Evolutionary conservation across 495 filamentous ascomycete species (phyloP).

Genomic region (Annulohypoxylon maeteangense): DNA sequence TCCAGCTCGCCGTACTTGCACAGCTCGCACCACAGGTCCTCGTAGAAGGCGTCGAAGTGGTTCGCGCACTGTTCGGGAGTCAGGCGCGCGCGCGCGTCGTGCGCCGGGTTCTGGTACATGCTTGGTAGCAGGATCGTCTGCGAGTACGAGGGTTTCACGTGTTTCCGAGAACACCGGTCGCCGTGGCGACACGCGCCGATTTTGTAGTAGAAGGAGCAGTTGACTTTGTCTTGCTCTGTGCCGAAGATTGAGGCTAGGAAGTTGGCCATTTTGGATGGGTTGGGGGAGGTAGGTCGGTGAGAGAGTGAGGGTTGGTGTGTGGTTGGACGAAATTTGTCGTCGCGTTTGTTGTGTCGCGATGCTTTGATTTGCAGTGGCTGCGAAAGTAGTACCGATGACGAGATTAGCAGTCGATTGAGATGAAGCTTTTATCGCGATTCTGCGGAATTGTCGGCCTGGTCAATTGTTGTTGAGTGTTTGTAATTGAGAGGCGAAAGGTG

Average conservation of each 20-base stretch:
- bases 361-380: background rate
- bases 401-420: background rate
- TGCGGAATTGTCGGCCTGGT: background rate
- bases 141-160: constrained; percentile 98
- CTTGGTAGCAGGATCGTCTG: constrained; percentile 98
- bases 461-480: constrained; percentile 3
- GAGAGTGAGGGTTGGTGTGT: background rate
- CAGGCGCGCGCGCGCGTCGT: constrained; percentile 97
- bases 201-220: constrained; percentile 74
- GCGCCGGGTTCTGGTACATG: constrained; percentile 98
- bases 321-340: background rate
- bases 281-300: background rate
- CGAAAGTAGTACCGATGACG: background rate
- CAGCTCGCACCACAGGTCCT: constrained; percentile 99
- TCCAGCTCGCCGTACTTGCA: constrained; percentile 92
- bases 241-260: constrained; percentile 99
- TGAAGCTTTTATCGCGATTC: background rate
- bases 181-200: constrained; percentile 98
- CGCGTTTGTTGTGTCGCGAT: background rate
- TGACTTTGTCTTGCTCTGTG: constrained; percentile 97
- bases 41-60: constrained; percentile 99
- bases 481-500: constrained; percentile 16
- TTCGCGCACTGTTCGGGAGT: constrained; percentile 93
- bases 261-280: constrained; percentile 72
- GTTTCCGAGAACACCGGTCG: constrained; percentile 96